Evolutionary conservation across 1,284 basidiomycete species (phyloP).

Genomic region (Bondarzewia mesenterica): DNA sequence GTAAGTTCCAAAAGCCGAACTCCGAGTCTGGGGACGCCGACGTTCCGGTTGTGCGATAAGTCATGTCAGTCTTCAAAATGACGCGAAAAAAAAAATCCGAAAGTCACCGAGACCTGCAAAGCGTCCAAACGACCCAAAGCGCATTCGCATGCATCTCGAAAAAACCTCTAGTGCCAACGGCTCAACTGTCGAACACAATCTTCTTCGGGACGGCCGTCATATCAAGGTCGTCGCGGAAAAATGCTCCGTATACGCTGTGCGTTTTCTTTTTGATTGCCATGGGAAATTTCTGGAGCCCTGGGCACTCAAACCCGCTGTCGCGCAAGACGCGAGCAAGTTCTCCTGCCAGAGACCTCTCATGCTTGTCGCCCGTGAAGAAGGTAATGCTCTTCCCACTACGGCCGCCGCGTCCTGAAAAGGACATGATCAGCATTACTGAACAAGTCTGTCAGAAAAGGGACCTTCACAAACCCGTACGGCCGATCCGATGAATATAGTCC

Average conservation of each 20-base stretch:
- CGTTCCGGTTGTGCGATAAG: too few species aligned
- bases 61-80: too few species aligned
- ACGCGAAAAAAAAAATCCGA: too few species aligned
- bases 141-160: too few species aligned
- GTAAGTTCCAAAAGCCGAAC: too few species aligned
- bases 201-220: slow-evolving; percentile 78
- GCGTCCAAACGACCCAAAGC: too few species aligned
- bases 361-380: slow-evolving; percentile 89
- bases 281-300: slow-evolving; percentile 83
- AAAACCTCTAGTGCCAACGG: not conserved
- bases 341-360: slow-evolving; percentile 85
- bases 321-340: slow-evolving; percentile 89
- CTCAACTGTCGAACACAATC: slow-evolving; percentile 60
- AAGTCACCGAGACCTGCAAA: too few species aligned
- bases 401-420: slow-evolving; percentile 73
- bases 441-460: not conserved
- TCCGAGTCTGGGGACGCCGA: too few species aligned
- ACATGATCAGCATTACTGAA: slow-evolving; percentile 10
- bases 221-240: slow-evolving; percentile 75
- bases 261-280: slow-evolving; percentile 97
- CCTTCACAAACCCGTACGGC: slow-evolving; percentile 63
- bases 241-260: slow-evolving; percentile 78
- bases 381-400: slow-evolving; percentile 90
- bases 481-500: slow-evolving; percentile 97
- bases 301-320: slow-evolving; percentile 80